Conservation (phyloP, 2,329 filamentous ascomycete genomes). For the Knufia fluminis region DNA sequence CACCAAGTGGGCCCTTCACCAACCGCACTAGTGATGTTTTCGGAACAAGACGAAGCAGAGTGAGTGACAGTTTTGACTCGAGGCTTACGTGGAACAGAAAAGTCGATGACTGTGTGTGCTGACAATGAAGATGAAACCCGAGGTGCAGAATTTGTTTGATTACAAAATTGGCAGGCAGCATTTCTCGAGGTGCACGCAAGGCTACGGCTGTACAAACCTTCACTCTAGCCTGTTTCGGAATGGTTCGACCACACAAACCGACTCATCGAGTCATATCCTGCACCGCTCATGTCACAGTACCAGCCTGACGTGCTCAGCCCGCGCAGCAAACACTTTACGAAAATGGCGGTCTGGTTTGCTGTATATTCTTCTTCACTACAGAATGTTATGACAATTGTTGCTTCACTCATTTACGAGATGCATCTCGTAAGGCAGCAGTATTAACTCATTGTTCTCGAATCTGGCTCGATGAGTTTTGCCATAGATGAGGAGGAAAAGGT, state of each 20-base stretch:
- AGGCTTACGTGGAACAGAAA: not conserved
- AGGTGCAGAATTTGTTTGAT: not conserved
- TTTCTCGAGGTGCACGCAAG: constrained; percentile 2
- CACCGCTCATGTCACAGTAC: not conserved
- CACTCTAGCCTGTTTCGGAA: not conserved
- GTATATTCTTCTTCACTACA: not conserved
- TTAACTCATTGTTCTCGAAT: constrained; percentile 8
- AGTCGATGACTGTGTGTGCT: not conserved
- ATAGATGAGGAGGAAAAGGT: constrained; percentile 1
- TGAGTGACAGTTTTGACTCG: not conserved
- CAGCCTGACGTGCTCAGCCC: not conserved
- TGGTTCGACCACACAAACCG: not conserved
- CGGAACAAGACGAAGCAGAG: no score
- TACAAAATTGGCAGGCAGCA: constrained; percentile 1
- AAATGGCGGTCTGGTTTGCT: not conserved
- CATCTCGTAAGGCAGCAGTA: constrained; percentile 6
- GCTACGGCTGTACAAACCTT: constrained; percentile 8
- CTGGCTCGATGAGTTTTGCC: constrained; percentile 3
- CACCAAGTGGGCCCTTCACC: no score
- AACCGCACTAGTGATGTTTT: no score
- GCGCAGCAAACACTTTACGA: not conserved
- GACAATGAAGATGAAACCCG: not conserved
- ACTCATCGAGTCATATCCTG: not conserved
- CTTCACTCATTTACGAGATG: constrained; percentile 3
- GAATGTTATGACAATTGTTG: not conserved